Percentiles rank a stretch among this genome's conserved stretches.
Evolutionary conservation across 768 basidiomycete species (phyloP).

Genomic region (Porphyrellus cyaneotinctus): DNA sequence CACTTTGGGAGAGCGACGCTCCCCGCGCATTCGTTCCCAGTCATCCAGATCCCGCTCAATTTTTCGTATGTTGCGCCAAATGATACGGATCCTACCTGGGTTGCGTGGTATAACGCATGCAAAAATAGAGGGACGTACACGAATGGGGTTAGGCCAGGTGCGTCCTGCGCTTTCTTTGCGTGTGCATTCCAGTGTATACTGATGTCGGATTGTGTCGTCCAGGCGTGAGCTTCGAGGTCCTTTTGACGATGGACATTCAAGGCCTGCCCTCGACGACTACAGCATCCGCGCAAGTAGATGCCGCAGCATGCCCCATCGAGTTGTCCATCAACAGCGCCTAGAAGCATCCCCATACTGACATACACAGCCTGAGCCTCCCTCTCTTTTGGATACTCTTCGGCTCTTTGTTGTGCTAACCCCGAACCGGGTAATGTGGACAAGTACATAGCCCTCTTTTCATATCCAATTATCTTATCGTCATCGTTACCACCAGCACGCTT

Average conservation of each 20-base stretch:
- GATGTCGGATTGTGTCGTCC: slow-evolving; percentile 3
- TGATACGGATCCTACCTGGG: slow-evolving; percentile 79
- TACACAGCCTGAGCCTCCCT: too few species aligned
- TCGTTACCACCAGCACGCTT: background rate
- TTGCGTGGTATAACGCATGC: slow-evolving; percentile 75
- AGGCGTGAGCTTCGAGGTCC: slow-evolving; percentile 59
- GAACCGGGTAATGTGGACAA: slow-evolving; percentile 10
- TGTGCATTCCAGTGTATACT: background rate
- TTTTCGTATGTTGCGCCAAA: slow-evolving; percentile 83
- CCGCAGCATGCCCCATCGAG: slow-evolving; percentile 69
- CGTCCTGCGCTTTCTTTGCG: slow-evolving; percentile 27
- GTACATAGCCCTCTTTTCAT: background rate
- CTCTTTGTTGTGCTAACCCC: slow-evolving; percentile 3
- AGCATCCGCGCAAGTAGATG: slow-evolving; percentile 53
- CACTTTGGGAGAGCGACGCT: slow-evolving; percentile 54
- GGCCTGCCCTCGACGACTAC: slow-evolving; percentile 56
- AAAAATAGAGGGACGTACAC: slow-evolving; percentile 50
- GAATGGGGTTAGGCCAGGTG: slow-evolving; percentile 57
- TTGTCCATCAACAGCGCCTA: slow-evolving; percentile 51
- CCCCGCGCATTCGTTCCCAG: slow-evolving; percentile 61
- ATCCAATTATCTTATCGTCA: background rate
- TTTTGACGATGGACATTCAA: slow-evolving; percentile 62
- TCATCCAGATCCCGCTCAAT: slow-evolving; percentile 70
- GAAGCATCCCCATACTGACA: slow-evolving; percentile 3
- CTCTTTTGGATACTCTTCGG: slow-evolving; percentile 11